These are phyloP conservation scores for Sparassis latifolia DNA, from an alignment of 1,284 basidiomycete genomes.

Conservation along the genomic window DNA sequence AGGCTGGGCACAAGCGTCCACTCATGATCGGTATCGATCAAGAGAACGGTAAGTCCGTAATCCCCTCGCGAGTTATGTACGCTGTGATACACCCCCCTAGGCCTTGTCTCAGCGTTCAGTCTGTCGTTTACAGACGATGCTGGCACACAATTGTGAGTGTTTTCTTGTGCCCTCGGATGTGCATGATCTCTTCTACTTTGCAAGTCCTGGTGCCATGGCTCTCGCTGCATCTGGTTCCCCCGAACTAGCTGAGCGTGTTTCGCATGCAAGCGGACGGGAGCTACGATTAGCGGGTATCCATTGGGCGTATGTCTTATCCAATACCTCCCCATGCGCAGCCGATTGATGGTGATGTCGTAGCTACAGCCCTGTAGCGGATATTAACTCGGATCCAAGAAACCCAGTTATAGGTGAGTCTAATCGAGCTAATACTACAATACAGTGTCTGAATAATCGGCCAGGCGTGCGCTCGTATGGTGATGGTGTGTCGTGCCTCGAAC, in stretches of 20 bases:
- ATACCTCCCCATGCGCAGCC: not conserved
- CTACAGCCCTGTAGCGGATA: constrained; percentile 56
- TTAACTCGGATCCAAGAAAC: constrained; percentile 60
- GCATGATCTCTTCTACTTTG: no score
- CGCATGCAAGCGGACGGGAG: constrained; percentile 46
- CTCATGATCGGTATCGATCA: constrained; percentile 67
- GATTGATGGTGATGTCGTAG: constrained; percentile 4
- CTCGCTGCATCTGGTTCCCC: constrained; percentile 48
- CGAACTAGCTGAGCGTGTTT: constrained; percentile 39
- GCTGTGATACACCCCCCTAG: constrained; percentile 24
- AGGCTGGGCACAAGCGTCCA: constrained; percentile 47
- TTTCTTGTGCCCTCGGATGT: no score
- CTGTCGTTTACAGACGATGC: constrained; percentile 28
- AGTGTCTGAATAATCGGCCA: constrained; percentile 17
- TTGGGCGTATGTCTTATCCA: constrained; percentile 44
- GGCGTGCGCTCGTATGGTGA: constrained; percentile 68
- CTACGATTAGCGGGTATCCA: constrained; percentile 57
- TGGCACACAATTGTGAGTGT: constrained; percentile 60
- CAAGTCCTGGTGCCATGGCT: constrained; percentile 68
- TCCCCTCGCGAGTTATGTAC: not conserved
- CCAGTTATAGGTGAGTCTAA: constrained; percentile 55
- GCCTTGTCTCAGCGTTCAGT: constrained; percentile 61
- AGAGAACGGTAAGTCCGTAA: constrained; percentile 46
- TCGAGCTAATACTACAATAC: not conserved
- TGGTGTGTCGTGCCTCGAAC: constrained; percentile 29